Percentiles rank a stretch among this genome's conserved stretches.
Evolutionary conservation across 2,329 filamentous ascomycete genomes (phyloP).

Genomic region (Stachybotrys elegans): DNA sequence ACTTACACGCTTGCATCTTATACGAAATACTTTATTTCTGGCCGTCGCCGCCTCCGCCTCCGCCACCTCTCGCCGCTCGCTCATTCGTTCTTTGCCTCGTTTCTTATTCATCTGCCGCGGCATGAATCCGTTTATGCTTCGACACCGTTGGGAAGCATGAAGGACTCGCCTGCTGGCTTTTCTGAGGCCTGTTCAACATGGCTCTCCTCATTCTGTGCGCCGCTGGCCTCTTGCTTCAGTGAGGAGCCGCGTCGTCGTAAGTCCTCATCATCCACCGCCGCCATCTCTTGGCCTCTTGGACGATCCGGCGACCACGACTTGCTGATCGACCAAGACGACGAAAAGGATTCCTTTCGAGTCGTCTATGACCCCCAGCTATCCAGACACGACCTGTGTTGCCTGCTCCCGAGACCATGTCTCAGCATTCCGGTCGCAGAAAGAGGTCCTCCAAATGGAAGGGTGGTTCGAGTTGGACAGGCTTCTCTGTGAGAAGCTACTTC

Average conservation of each 20-base stretch:
- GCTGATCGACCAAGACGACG: slow-evolving; percentile 26
- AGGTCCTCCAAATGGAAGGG: slow-evolving; percentile 13
- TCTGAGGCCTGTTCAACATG: slow-evolving; percentile 39
- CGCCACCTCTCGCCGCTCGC: slow-evolving; percentile 18
- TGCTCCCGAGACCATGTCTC: slow-evolving; percentile 13
- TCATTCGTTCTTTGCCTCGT: slow-evolving; percentile 7
- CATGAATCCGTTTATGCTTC: slow-evolving; percentile 17
- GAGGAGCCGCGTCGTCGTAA: slow-evolving; percentile 35
- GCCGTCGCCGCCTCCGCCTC: slow-evolving; percentile 7
- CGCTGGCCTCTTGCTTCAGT: slow-evolving; percentile 31
- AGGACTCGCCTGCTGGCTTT: slow-evolving; percentile 35
- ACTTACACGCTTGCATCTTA: no score
- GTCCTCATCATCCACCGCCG: slow-evolving; percentile 20
- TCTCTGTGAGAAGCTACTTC: slow-evolving; percentile 41
- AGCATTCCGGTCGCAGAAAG: slow-evolving; percentile 13
- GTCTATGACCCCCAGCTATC: slow-evolving; percentile 22
- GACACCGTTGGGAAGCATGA: slow-evolving; percentile 30
- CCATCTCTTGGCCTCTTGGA: slow-evolving; percentile 20
- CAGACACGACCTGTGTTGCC: slow-evolving; percentile 22
- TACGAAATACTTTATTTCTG: slow-evolving; percentile 10
- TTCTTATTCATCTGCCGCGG: slow-evolving; percentile 8
- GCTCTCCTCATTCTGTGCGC: slow-evolving; percentile 41
- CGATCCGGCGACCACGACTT: slow-evolving; percentile 20
- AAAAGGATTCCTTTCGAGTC: slow-evolving; percentile 19
- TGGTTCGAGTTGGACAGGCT: slow-evolving; percentile 32